Evolutionary conservation across 2,329 filamentous ascomycete species (phyloP).

Genomic region (Colletotrichum falcatum): DNA sequence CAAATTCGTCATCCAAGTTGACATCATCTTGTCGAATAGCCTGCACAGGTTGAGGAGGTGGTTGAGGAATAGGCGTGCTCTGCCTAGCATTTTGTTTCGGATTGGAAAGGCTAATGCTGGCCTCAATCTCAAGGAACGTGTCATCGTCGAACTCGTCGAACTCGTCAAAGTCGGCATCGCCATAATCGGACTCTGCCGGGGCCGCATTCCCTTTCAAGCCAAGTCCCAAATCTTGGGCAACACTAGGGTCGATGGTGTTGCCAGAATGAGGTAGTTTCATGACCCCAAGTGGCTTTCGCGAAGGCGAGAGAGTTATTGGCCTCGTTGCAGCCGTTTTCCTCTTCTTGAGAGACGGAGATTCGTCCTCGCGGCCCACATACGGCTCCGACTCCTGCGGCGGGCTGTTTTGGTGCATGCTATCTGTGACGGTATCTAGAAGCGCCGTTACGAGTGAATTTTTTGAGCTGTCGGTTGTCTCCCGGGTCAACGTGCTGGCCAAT

Average conservation of each 20-base stretch:
- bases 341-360: conserved; percentile 61
- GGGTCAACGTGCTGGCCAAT: conserved; percentile 49
- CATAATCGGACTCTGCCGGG: conserved; percentile 61
- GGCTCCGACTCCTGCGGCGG: conserved; percentile 48
- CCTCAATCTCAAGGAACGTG: conserved; percentile 66
- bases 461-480: conserved; percentile 61
- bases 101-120: conserved; percentile 51
- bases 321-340: conserved; percentile 41
- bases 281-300: conserved; percentile 20
- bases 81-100: conserved; percentile 32
- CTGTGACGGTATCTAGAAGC: conserved; percentile 73
- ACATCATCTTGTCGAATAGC: background rate
- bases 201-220: background rate
- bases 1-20: conserved; percentile 69
- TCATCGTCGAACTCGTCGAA: conserved; percentile 72
- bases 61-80: conserved; percentile 1
- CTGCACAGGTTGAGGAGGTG: background rate
- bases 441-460: conserved; percentile 71
- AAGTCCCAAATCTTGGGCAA: conserved; percentile 21
- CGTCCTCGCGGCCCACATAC: conserved; percentile 33
- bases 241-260: background rate
- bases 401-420: conserved; percentile 62
- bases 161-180: conserved; percentile 68
- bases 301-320: conserved; percentile 41
- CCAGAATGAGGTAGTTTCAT: background rate